These are phyloP conservation scores for Flaveria trinervia DNA, from an alignment of 129 eudicot genomes.

Conservation along the genomic window DNA sequence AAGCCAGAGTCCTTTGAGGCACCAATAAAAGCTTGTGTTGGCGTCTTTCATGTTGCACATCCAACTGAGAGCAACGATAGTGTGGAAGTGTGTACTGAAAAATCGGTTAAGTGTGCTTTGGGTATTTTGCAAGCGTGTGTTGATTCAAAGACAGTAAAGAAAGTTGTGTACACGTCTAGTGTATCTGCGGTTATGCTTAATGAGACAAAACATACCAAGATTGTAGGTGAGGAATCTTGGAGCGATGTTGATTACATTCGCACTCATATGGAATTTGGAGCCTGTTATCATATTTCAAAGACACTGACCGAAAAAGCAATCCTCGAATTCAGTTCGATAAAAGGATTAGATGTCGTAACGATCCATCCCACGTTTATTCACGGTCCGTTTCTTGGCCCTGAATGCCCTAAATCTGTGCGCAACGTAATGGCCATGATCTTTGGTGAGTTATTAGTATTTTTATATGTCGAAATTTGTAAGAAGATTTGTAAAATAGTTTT, in stretches of 20 bases:
- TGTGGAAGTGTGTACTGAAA: conserved; percentile 29
- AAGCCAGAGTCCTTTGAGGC: conserved; percentile 48
- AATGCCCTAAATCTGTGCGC: conserved; percentile 40
- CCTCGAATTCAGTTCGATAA: conserved; percentile 44
- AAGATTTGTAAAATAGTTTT: too few species aligned
- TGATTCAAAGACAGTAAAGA: conserved; percentile 49
- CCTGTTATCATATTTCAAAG: conserved; percentile 36
- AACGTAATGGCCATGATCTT: conserved; percentile 46
- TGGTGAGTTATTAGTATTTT: conserved; percentile 29
- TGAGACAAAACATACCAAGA: neutral
- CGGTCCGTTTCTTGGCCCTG: conserved; percentile 59
- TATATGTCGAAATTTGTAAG: too few species aligned
- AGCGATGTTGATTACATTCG: conserved; percentile 40
- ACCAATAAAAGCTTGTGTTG: conserved; percentile 51
- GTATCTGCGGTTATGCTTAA: conserved; percentile 25
- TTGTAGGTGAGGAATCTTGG: conserved; percentile 50
- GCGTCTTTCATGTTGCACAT: conserved; percentile 63
- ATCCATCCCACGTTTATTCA: conserved; percentile 42
- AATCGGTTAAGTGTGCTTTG: conserved; percentile 27
- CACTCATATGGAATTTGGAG: conserved; percentile 2
- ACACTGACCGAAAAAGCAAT: conserved; percentile 49
- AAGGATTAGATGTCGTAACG: conserved; percentile 53
- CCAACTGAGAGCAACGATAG: conserved; percentile 32
- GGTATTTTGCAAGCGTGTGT: conserved; percentile 52
- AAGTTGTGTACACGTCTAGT: conserved; percentile 56